These are phyloP conservation scores for Lipomyces yamadae DNA, from an alignment of 805 yeast genomes.

Conservation along the genomic window DNA sequence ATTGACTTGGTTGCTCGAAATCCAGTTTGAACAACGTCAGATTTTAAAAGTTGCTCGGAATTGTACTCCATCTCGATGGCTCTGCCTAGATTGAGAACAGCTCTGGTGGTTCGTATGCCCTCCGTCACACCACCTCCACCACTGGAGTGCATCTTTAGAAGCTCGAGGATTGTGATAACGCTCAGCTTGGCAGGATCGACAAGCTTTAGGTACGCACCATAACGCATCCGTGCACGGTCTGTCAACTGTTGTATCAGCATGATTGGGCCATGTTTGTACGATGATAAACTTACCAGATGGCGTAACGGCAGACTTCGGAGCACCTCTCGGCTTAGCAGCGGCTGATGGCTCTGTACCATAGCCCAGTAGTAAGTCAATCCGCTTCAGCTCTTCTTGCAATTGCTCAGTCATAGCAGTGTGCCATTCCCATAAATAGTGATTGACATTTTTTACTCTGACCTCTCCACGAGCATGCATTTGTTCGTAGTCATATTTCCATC, in stretches of 20 bases:
- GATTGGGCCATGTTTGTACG: background rate
- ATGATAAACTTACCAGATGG: background rate
- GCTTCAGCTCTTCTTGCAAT: conserved; percentile 66
- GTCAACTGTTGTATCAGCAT: conserved; percentile 1
- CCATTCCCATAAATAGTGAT: conserved; percentile 85
- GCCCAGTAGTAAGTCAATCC: conserved; percentile 47
- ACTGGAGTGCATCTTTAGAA: conserved; percentile 72
- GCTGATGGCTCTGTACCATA: conserved; percentile 18
- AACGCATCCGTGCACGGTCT: conserved; percentile 51
- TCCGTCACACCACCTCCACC: conserved; percentile 74
- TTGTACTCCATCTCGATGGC: conserved; percentile 85
- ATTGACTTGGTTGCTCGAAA: conserved; percentile 21
- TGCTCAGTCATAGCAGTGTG: conserved; percentile 71
- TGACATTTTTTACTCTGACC: conserved; percentile 59
- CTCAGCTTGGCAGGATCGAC: conserved; percentile 80
- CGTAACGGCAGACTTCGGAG: background rate
- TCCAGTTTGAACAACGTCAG: conserved; percentile 45
- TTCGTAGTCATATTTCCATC: conserved; percentile 86
- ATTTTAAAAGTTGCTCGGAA: conserved; percentile 64
- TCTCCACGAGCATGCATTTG: conserved; percentile 64
- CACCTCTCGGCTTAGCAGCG: conserved; percentile 37
- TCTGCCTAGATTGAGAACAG: conserved; percentile 78
- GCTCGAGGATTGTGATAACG: conserved; percentile 81
- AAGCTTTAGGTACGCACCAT: conserved; percentile 78
- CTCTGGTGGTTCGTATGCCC: conserved; percentile 84